These are phyloP conservation scores for Krasilnikovozyma curviuscula DNA, from an alignment of 768 basidiomycete genomes.

Conservation along the genomic window DNA sequence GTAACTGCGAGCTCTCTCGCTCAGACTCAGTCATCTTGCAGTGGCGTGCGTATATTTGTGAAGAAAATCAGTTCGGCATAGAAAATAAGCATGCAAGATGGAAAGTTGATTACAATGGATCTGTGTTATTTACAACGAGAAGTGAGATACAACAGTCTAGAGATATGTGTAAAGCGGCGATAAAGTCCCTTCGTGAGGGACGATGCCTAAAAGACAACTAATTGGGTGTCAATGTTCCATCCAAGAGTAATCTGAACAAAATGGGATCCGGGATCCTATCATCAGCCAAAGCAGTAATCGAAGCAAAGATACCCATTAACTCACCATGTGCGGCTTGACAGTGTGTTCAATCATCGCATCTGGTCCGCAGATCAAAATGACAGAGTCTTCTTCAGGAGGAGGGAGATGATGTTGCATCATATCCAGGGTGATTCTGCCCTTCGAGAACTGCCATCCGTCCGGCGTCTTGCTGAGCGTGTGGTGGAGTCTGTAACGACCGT, in stretches of 20 bases:
- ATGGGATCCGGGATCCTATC: background rate
- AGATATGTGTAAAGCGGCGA: too few species aligned
- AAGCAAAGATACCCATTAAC: background rate
- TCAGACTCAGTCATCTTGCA: too few species aligned
- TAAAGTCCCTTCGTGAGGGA: background rate
- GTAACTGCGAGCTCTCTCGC: too few species aligned
- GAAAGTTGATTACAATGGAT: too few species aligned
- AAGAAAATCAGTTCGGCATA: too few species aligned
- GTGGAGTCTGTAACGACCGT: conserved; percentile 28
- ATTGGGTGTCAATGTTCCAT: conserved; percentile 8
- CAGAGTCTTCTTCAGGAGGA: conserved; percentile 24
- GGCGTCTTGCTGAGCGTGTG: conserved; percentile 31
- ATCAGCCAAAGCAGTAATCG: background rate
- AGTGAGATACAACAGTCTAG: too few species aligned
- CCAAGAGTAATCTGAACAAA: conserved; percentile 3
- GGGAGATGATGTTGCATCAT: conserved; percentile 33
- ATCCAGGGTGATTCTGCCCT: conserved; percentile 29
- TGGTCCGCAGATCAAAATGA: conserved; percentile 39
- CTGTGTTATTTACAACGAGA: too few species aligned
- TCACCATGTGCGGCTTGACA: conserved; percentile 16
- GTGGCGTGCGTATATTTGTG: too few species aligned
- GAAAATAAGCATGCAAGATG: too few species aligned
- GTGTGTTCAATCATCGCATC: conserved; percentile 27
- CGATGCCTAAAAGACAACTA: conserved; percentile 5
- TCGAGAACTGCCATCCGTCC: conserved; percentile 29